phyloP scores from a whole-genome alignment of 345 rosid genomes.

The Kernera saxatilis region DNA sequence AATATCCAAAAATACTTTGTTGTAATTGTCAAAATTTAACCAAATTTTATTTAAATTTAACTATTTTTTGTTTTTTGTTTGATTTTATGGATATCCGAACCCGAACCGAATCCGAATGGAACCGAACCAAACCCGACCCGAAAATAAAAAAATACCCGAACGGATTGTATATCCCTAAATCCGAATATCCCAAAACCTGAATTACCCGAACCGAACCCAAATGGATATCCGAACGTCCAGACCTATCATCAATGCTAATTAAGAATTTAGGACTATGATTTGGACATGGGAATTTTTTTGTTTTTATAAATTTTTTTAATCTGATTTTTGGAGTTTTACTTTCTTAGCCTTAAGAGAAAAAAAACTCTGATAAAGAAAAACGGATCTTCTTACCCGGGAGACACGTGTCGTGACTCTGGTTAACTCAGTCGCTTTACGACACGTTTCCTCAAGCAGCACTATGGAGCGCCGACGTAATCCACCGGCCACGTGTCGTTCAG shows the following conservation, averaged over 20 bases:
- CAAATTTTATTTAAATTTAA: no score
- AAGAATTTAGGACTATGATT: neutral
- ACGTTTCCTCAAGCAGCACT: constrained; percentile 29
- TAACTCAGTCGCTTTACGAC: constrained; percentile 29
- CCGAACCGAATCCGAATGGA: no score
- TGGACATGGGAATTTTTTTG: neutral
- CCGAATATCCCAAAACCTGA: no score
- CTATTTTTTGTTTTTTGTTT: no score
- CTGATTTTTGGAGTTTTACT: neutral
- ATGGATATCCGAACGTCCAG: no score
- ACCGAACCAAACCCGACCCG: no score
- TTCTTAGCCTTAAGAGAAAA: neutral
- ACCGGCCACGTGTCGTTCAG: constrained; percentile 62
- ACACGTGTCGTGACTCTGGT: constrained; percentile 23
- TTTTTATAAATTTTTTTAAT: neutral
- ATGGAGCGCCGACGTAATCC: constrained; percentile 34
- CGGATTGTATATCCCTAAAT: no score
- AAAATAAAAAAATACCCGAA: no score
- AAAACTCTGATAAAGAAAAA: neutral
- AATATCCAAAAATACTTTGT: no score
- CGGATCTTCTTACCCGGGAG: constrained; percentile 26
- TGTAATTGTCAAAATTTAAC: no score
- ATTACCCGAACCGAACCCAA: no score
- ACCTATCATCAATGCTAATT: neutral
- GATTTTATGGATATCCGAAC: no score